These are phyloP conservation scores for Grigorovia yakushimaensis DNA, from an alignment of 805 yeast species.

Conservation along the genomic window DNA sequence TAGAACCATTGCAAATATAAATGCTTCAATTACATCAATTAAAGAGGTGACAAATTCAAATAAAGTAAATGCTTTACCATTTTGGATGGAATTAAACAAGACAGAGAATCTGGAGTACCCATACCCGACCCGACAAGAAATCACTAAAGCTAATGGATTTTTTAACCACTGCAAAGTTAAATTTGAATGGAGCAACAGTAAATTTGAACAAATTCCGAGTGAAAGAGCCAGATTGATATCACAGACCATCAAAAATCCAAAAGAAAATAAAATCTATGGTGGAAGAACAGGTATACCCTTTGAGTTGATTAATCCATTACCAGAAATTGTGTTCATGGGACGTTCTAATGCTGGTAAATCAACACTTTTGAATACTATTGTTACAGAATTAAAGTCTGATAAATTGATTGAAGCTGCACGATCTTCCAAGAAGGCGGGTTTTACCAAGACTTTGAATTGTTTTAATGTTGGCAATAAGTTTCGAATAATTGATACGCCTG, in stretches of 20 bases:
- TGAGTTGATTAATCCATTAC: slow-evolving; percentile 35
- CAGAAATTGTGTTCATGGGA: slow-evolving; percentile 72
- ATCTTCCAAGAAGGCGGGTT: slow-evolving; percentile 47
- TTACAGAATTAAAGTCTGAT: slow-evolving; percentile 32
- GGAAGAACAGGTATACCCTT: slow-evolving; percentile 23
- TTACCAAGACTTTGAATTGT: slow-evolving; percentile 55
- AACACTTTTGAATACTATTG: slow-evolving; percentile 54
- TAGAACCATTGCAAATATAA: too few relatives aligned
- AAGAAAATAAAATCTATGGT: slow-evolving; percentile 16
- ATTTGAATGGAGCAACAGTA: slow-evolving; percentile 52
- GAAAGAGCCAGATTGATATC: slow-evolving; percentile 12
- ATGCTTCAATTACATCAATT: too few relatives aligned
- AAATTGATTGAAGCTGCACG: slow-evolving; percentile 35
- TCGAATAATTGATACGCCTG: slow-evolving; percentile 77
- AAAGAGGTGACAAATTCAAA: too few relatives aligned
- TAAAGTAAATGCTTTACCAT: too few relatives aligned
- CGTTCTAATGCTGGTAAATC: slow-evolving; percentile 85
- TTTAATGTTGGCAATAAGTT: slow-evolving; percentile 56
- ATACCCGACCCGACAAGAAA: slow-evolving; percentile 8
- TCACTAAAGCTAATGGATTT: slow-evolving; percentile 29
- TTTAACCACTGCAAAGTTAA: slow-evolving; percentile 38
- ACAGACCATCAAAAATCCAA: background rate
- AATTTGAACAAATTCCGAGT: slow-evolving; percentile 45
- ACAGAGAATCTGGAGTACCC: slow-evolving; percentile 11
- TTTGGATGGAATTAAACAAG: slow-evolving; percentile 10